Evolutionary conservation across 805 yeast genomes (phyloP), one percentile per base, ranked within the genome.

Genomic region (Yamadazyma olivae): DNA sequence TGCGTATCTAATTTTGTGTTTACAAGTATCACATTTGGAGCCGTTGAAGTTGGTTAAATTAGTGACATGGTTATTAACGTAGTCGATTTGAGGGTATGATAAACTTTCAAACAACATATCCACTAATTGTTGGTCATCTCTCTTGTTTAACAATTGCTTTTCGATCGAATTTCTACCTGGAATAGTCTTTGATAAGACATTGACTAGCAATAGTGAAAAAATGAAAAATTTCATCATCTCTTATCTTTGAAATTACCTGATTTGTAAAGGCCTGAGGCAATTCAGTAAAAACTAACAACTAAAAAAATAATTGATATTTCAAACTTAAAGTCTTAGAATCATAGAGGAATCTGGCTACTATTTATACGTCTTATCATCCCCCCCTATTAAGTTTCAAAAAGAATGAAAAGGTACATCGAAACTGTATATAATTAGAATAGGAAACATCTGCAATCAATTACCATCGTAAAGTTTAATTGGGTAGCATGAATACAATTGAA

Each of bases 21-120:
- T 66, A 48, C 71, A 65, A 24, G 52, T 39, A 33, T 57, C 59
- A 41, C 71, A 65, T 31, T 44, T 44, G 14, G 66, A 45, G 12
- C 67, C 67, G 37, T 61, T 59, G 48, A 44, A 54, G 15, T 36
- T 38, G 19, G 50, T 49, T 49, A 65, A 58, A 28, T 54, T 43
- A 18, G 38, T 48, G 38, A 62, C 46, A 38, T 61, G 59, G 25
- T 39, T 36, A 26, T 45, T 45, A 31, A 65, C 50, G 38, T 50
- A 64, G 35, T 64, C 67, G 9, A 38, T 41, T 20, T 63, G 64
- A 5, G 44, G 31, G 13, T 35, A 44, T 8, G 50, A 35, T 31
- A 65, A 54, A 17, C 48, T 45, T 4, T 42, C 44, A 39, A 49
- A 57, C 5, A 63, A 45, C n/a, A 38, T 31, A 30, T 61, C 63